These are phyloP conservation scores for Setomelanomma holmii DNA, from an alignment of 2,329 filamentous ascomycete genomes.

Conservation along the genomic window DNA sequence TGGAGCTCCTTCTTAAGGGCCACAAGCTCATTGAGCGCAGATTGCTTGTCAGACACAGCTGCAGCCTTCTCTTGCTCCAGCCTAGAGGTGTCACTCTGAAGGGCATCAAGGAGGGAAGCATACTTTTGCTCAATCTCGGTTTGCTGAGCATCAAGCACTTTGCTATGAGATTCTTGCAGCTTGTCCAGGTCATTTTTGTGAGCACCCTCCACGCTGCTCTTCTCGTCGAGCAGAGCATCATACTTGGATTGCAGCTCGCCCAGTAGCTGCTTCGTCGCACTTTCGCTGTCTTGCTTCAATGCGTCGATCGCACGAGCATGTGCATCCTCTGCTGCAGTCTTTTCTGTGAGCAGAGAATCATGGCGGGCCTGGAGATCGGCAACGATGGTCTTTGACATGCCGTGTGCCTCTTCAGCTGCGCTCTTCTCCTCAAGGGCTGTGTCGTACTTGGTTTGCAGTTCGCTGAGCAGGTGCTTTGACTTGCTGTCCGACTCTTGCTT, in stretches of 20 bases:
- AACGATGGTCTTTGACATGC: slow-evolving; percentile 17
- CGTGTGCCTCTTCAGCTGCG: slow-evolving; percentile 14
- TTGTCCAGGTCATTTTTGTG: slow-evolving; percentile 29
- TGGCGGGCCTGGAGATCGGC: slow-evolving; percentile 25
- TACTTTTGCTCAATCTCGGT: slow-evolving; percentile 42
- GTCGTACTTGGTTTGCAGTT: slow-evolving; percentile 36
- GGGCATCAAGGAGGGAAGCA: slow-evolving; percentile 34
- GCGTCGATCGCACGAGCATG: slow-evolving; percentile 32
- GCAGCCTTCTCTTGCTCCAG: slow-evolving; percentile 39
- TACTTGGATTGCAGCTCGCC: slow-evolving; percentile 23
- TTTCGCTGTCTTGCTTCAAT: slow-evolving; percentile 36
- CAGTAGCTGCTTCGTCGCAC: slow-evolving; percentile 19
- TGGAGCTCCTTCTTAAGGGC: slow-evolving; percentile 30
- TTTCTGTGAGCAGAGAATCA: slow-evolving; percentile 36
- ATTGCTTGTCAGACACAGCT: slow-evolving; percentile 30
- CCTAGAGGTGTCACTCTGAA: slow-evolving; percentile 32
- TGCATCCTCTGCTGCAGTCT: slow-evolving; percentile 33
- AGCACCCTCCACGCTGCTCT: slow-evolving; percentile 15
- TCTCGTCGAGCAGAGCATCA: slow-evolving; percentile 26
- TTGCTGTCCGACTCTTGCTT: slow-evolving; percentile 38
- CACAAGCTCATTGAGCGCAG: slow-evolving; percentile 33
- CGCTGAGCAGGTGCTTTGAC: slow-evolving; percentile 34
- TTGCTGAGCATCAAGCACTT: slow-evolving; percentile 32
- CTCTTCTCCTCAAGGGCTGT: slow-evolving; percentile 27
- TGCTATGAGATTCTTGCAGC: slow-evolving; percentile 30